Base-by-base conservation (phyloP, 495 filamentous ascomycete species). In the Astrocystis sublimbata region DNA sequence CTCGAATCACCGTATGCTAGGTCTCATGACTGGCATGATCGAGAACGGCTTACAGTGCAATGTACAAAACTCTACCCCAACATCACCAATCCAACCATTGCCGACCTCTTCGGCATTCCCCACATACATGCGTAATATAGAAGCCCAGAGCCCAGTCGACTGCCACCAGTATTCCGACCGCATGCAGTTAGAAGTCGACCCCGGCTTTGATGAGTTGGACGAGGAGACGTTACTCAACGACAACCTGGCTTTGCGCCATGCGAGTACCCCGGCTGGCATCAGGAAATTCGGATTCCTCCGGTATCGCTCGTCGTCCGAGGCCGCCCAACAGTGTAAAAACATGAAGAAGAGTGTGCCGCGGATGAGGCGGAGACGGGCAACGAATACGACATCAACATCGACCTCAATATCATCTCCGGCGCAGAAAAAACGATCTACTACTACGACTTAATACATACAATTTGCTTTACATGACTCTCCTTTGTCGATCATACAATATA, bases 291-390 rank as follows among this genome's bases (percentile, higher is more conserved):
- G 67, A 9, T 66, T 73, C 45, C 65, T 79, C 4, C 71, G 68
- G 26, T 80, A 76, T 45, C 72, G 74, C 40, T 66, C 76, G 19
- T 76, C 78, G 0, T 47, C 71, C 7, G 78, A 80, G 45, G 76
- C 72, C 15, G 78, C 76, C 21, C 53, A 75, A 52, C 65, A 73
- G 30, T 79, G 76, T 49, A 72, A 71, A 38, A 78, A 78, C 33
- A 73, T 79, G 64, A 75, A 74, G 42, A 72, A 68, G 63, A 78
- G 61, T 42, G 66, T 70, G 38, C 76, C 76, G 30, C 69, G 77
- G 41, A 79, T 81, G 78, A 73, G 78, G 2, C 74, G 67, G 61
- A 73, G 77, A 50, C 66, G 67, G 19, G 74, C 67, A 56, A 24
- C 54, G 21, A 57, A 60, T 23, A 35, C 54, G 26, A 51, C 67